Conservation (phyloP, 257 asterid species). For the Nicotiana attenuata region DNA sequence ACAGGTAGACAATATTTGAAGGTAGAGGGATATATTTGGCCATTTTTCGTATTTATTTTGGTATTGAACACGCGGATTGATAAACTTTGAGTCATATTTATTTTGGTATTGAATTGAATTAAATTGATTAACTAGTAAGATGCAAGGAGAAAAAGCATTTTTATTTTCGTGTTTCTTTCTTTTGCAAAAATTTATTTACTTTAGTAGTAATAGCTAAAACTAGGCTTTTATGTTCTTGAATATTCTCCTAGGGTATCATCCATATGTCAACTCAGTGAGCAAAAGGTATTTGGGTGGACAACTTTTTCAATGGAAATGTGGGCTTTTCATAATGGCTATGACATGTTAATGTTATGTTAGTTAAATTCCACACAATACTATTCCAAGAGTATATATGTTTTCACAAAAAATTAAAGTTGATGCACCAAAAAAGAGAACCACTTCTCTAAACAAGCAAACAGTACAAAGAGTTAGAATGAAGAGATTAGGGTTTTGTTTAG, state of each 20-base stretch:
- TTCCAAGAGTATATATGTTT: neutral
- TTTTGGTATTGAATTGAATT: neutral
- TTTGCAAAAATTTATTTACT: neutral
- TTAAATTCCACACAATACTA: neutral
- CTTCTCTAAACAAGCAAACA: neutral
- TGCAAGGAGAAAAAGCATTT: neutral
- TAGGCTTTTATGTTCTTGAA: neutral
- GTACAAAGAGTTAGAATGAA: neutral
- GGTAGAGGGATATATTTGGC: too few species aligned
- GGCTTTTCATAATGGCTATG: constrained; percentile 22
- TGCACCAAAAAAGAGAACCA: neutral
- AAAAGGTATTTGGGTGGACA: neutral
- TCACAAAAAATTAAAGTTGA: neutral
- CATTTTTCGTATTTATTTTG: too few species aligned
- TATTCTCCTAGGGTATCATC: neutral
- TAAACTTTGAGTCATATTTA: neutral
- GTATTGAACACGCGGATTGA: too few species aligned
- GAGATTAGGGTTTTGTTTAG: neutral
- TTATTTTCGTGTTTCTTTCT: neutral
- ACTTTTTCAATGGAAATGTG: constrained; percentile 18
- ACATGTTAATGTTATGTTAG: neutral
- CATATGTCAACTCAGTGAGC: neutral
- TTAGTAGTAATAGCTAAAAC: neutral
- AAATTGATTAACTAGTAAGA: neutral
- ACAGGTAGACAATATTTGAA: too few species aligned